Conservation (phyloP, 1,284 basidiomycete genomes). For the Heliocybe sulcata region DNA sequence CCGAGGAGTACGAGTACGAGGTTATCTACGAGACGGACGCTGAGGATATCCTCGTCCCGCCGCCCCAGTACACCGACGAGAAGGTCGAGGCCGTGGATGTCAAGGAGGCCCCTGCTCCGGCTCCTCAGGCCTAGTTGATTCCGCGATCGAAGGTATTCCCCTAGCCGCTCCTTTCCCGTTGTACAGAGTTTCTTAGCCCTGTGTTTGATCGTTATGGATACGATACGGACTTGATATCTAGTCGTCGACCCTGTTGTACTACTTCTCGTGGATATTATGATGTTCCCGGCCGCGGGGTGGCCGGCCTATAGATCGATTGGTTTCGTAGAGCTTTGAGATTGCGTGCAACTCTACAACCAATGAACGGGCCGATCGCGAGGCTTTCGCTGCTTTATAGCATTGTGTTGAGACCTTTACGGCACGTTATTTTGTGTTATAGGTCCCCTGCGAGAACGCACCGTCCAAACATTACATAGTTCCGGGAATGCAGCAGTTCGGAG, state of each 20-base stretch:
- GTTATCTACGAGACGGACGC: slow-evolving; percentile 24
- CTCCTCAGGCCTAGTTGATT: neutral
- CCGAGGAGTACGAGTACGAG: slow-evolving; percentile 24
- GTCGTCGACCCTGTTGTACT: neutral
- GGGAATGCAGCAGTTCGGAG: neutral
- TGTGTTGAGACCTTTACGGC: too few relatives aligned
- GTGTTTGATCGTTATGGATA: neutral
- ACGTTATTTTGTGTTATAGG: too few relatives aligned
- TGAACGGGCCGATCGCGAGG: too few relatives aligned
- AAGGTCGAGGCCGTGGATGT: neutral
- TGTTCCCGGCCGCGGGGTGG: neutral
- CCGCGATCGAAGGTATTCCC: neutral
- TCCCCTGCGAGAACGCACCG: too few relatives aligned
- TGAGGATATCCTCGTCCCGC: slow-evolving; percentile 12
- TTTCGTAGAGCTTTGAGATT: too few relatives aligned
- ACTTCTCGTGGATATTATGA: neutral
- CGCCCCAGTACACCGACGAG: slow-evolving; percentile 9
- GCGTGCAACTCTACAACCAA: too few relatives aligned
- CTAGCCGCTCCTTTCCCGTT: neutral
- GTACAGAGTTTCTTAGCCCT: neutral
- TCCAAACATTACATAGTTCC: neutral
- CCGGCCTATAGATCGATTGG: neutral
- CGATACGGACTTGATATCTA: neutral
- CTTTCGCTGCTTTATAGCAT: too few relatives aligned
- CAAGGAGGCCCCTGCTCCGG: neutral